phyloP scores from a whole-genome alignment of 176 grass and related monocot genomes.

The Triticum dicoccoides region DNA sequence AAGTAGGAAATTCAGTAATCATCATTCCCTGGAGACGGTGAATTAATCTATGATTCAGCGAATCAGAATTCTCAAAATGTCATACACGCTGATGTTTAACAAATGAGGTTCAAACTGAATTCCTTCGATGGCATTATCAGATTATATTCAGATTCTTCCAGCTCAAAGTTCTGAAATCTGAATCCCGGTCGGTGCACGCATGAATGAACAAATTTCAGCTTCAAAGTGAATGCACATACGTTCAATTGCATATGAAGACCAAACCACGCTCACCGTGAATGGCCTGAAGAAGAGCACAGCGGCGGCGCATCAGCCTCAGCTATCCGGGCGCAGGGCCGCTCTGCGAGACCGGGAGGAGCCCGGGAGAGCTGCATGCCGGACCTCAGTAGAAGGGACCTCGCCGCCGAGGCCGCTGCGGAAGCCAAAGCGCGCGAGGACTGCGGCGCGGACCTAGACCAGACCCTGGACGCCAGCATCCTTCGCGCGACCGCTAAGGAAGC shows the following conservation, averaged over 20 bases:
- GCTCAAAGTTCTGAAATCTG: background rate
- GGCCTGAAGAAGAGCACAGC: constrained; percentile 14
- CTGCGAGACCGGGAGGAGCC: background rate
- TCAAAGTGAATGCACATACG: background rate
- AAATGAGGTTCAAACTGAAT: background rate
- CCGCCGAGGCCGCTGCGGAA: background rate
- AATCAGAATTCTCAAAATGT: background rate
- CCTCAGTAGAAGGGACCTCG: background rate
- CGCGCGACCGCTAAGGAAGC: background rate
- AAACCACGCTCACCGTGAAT: constrained; percentile 5
- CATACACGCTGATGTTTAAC: background rate
- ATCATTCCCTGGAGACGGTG: background rate
- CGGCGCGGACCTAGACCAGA: constrained; percentile 32
- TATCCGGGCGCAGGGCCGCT: background rate
- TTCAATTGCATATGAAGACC: background rate
- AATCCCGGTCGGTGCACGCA: background rate
- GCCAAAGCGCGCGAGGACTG: constrained; percentile 4
- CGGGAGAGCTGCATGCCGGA: background rate
- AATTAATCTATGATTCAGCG: background rate
- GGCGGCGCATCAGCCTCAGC: background rate
- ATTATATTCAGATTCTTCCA: background rate
- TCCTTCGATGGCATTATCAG: background rate
- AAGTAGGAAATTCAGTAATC: background rate
- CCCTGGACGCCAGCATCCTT: constrained; percentile 34
- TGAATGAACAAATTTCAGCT: background rate